Evolutionary conservation across 345 rosid genomes (phyloP).

Genomic region (Citrus trifoliata): DNA sequence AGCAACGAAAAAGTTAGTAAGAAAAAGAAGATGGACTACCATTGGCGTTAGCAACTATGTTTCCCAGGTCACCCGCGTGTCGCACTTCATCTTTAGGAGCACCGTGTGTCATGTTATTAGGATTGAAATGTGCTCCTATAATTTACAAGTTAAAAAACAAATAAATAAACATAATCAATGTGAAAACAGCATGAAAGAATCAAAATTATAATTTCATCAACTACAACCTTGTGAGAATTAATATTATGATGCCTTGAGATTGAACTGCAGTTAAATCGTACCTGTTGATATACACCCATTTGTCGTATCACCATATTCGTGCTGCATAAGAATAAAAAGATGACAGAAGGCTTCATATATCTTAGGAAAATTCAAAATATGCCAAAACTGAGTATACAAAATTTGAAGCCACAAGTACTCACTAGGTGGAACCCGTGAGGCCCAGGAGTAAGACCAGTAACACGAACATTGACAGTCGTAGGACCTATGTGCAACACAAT

Average conservation of each 20-base stretch:
- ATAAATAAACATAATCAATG: not conserved
- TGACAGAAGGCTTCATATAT: not conserved
- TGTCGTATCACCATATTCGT: conserved; percentile 95
- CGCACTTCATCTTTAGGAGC: conserved; percentile 92
- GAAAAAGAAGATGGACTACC: conserved; percentile 43
- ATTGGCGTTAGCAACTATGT: conserved; percentile 85
- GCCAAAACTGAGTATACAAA: conserved; percentile 4
- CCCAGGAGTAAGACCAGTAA: conserved; percentile 88
- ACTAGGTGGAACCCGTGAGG: conserved; percentile 89
- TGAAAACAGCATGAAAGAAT: not conserved
- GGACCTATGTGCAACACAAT: conserved; percentile 54
- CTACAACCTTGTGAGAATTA: not conserved
- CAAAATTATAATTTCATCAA: not conserved
- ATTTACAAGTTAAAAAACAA: not conserved
- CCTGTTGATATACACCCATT: conserved; percentile 98
- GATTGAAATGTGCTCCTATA: conserved; percentile 92
- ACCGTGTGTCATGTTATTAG: conserved; percentile 82
- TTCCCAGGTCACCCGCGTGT: conserved; percentile 99
- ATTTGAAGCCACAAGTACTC: conserved; percentile 24
- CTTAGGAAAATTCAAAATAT: not conserved
- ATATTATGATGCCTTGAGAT: not conserved
- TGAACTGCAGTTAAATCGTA: conserved; percentile 17
- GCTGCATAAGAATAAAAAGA: conserved; percentile 42
- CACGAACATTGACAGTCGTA: conserved; percentile 78
- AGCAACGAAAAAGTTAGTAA: not conserved